phyloP scores from a whole-genome alignment of 495 filamentous ascomycete genomes.

The Hypomontagnella submonticulosa region DNA sequence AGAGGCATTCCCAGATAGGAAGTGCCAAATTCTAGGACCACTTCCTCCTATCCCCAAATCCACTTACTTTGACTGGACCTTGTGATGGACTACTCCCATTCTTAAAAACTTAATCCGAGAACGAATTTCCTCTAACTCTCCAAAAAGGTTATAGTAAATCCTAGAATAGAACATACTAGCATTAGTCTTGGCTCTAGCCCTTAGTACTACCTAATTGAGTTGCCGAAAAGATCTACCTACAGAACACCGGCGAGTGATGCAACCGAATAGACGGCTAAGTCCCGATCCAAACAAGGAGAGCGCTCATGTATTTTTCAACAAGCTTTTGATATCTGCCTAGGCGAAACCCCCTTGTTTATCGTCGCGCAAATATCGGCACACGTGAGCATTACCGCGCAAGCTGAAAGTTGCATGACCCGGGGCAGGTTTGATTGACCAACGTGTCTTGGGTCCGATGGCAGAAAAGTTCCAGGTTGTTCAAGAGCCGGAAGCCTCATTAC shows the following conservation, averaged over 20 bases:
- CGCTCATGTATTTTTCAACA: constrained; percentile 1
- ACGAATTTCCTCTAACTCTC: constrained; percentile 4
- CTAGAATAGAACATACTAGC: constrained; percentile 29
- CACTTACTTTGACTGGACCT: not conserved
- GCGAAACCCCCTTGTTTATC: constrained; percentile 4
- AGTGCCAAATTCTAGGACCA: not conserved
- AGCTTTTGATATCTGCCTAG: constrained; percentile 25
- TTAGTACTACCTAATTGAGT: constrained; percentile 3
- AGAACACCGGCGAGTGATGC: not conserved
- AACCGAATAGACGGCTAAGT: constrained; percentile 16
- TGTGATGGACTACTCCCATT: not conserved
- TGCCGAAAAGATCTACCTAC: constrained; percentile 1
- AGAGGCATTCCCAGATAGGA: not conserved
- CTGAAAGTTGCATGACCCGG: constrained; percentile 47
- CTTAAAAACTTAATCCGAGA: not conserved
- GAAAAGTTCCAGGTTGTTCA: constrained; percentile 14
- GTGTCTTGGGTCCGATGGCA: constrained; percentile 12
- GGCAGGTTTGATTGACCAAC: constrained; percentile 34
- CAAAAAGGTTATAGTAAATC: not conserved
- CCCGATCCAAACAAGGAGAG: constrained; percentile 4
- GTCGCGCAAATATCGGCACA: constrained; percentile 6
- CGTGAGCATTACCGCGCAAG: constrained; percentile 25
- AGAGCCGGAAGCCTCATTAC: constrained; percentile 28
- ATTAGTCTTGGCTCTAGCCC: constrained; percentile 13
- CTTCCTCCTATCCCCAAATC: not conserved